phyloP scores from a whole-genome alignment of 306 rosid species.

The Fragaria nilgerrensis region DNA sequence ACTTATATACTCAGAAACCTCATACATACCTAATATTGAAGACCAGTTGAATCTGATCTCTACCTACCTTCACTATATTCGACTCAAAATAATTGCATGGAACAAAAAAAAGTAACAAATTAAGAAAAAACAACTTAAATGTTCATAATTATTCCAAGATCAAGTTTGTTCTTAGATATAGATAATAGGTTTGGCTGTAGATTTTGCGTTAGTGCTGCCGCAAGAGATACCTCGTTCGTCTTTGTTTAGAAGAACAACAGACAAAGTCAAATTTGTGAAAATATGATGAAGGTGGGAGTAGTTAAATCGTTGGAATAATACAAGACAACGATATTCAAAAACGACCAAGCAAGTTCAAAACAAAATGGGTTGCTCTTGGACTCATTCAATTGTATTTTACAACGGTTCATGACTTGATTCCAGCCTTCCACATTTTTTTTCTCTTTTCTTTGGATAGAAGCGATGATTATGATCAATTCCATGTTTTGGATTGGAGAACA shows the following conservation, averaged over 20 bases:
- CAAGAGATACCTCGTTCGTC: not conserved
- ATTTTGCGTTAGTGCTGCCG: too few species aligned
- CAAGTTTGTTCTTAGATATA: too few species aligned
- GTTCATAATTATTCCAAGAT: too few species aligned
- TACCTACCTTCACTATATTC: not conserved
- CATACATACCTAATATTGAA: not conserved
- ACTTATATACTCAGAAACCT: not conserved
- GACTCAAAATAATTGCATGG: not conserved
- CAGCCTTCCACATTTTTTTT: not conserved
- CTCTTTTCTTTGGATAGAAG: not conserved
- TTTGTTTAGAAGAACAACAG: not conserved
- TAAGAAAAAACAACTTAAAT: too few species aligned
- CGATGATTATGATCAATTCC: not conserved
- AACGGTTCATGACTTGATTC: not conserved
- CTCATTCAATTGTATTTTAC: not conserved
- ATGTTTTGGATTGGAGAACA: not conserved
- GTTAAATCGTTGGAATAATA: not conserved
- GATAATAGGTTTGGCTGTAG: too few species aligned
- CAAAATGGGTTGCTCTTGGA: not conserved
- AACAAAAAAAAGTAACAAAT: too few species aligned
- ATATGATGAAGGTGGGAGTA: not conserved
- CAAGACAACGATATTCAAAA: not conserved
- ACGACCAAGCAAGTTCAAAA: not conserved
- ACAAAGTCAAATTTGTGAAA: not conserved
- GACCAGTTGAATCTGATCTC: not conserved